Evolutionary conservation across 179 eudicot species (phyloP), one percentile per base, ranked within the genome.

Genomic region (Beta macrorhiza): DNA sequence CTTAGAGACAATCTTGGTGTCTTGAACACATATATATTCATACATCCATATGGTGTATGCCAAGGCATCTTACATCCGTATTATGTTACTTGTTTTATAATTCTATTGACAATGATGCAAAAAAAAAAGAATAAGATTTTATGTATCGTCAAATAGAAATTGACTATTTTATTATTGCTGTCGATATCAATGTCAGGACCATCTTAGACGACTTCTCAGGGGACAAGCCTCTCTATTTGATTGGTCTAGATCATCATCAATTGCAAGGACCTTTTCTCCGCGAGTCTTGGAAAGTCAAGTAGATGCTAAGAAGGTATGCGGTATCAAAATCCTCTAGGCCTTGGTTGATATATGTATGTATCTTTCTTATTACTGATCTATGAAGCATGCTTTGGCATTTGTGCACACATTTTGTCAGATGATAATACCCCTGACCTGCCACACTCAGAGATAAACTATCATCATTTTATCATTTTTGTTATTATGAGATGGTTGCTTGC

Each of bases 141-240:
- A 22, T 22, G 57, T 65, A 29, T 84, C 45, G 13, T 47, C 47
- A 44, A 64, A 65, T 14, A 51, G 68, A 29, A 25, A 47, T 20
- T 14, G 67, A 4, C 51, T 29, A 17, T 20, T 49, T 53, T 79
- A 20, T 75, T 82, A n/a, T 19, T 72, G 20, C 17, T 76, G 45
- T 65, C 63, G 25, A 81, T 72, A 82, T 19, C 55, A 73, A 83
- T 61, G 37, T 80, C 90, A 95, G 99, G 99, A 95, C 78, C 97
- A 95, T 84, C 86, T 95, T 82, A 90, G 99, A 88, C 92, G 99
- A 79, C 93, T 95, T 88, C 91, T 95, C 67, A 90, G 99, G 86
- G 99, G 99, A 80, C 99, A 95, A 85, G 93, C 97, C 47, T 93
- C 97, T 13, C 87, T 95, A 75, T 95, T 95, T 87, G 99, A 95